Percentiles rank a stretch among this genome's conserved stretches.
Evolutionary conservation across 371 early-diverging fungal genomes (phyloP).

Genomic region (Blakeslea trispora): DNA sequence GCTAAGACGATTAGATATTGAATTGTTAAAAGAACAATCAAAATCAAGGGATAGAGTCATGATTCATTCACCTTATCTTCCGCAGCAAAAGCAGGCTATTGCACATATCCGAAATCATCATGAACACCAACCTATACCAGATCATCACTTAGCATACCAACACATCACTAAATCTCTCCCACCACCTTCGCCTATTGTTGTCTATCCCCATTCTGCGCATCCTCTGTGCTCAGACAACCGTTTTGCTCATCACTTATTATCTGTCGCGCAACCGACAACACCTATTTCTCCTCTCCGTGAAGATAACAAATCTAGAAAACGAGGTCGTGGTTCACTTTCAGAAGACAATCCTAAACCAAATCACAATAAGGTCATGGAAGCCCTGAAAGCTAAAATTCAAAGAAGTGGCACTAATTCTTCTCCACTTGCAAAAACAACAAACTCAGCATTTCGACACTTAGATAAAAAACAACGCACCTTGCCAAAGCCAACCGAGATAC

Average conservation of each 20-base stretch:
- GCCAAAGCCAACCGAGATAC: slow-evolving; percentile 9
- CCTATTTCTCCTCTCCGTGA: too few relatives aligned
- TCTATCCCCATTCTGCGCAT: slow-evolving; percentile 45
- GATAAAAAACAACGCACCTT: slow-evolving; percentile 23
- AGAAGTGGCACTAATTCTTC: slow-evolving; percentile 26
- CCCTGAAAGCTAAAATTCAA: slow-evolving; percentile 49
- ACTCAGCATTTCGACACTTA: slow-evolving; percentile 11
- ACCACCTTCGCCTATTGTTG: slow-evolving; percentile 24
- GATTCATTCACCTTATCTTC: too few relatives aligned
- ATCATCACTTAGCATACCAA: slow-evolving; percentile 2
- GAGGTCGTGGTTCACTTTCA: slow-evolving; percentile 17
- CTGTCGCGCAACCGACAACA: slow-evolving; percentile 9
- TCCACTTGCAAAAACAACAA: slow-evolving; percentile 17
- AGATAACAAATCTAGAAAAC: slow-evolving; percentile 17
- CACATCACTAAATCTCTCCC: neutral
- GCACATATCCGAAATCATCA: neutral
- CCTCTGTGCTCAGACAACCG: slow-evolving; percentile 33
- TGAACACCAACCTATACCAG: too few relatives aligned
- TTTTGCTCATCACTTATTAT: slow-evolving; percentile 6
- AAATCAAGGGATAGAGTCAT: slow-evolving; percentile 6
- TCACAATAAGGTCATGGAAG: slow-evolving; percentile 50
- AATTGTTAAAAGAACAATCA: slow-evolving; percentile 34
- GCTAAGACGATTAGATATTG: slow-evolving; percentile 38
- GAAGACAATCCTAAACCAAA: slow-evolving; percentile 21
- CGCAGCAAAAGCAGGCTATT: too few relatives aligned